Evolutionary conservation across 192 early-diverging fungal genomes (phyloP).

Genomic region (Piromyces sp.): DNA sequence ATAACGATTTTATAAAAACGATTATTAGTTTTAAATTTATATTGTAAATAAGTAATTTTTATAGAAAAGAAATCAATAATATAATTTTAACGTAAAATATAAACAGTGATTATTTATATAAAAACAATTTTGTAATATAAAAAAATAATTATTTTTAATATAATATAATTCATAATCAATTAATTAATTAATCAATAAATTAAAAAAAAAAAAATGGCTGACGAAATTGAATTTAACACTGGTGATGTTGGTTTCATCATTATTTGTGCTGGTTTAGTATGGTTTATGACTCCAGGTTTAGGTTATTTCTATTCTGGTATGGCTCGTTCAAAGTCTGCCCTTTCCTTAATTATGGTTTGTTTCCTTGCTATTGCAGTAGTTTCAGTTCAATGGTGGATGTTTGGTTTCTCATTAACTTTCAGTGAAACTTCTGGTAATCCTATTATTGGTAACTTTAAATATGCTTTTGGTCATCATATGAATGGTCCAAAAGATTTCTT

Average conservation of each 20-base stretch:
- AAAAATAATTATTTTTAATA: too few relatives aligned
- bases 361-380: constrained; percentile 71
- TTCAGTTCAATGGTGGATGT: constrained; percentile 44
- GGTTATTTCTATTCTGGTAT: constrained; percentile 94
- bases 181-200: too few relatives aligned
- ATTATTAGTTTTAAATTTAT: too few relatives aligned
- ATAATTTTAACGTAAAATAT: too few relatives aligned
- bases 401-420: constrained; percentile 53
- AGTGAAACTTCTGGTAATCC: constrained; percentile 38
- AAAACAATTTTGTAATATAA: too few relatives aligned
- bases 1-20: too few relatives aligned
- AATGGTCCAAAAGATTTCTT: constrained; percentile 19
- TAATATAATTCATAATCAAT: too few relatives aligned
- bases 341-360: constrained; percentile 73
- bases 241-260: not conserved
- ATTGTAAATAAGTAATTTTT: too few relatives aligned
- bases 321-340: constrained; percentile 77
- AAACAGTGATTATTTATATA: too few relatives aligned
- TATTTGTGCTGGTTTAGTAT: not conserved
- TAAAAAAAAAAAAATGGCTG: not conserved
- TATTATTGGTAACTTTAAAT: constrained; percentile 53
- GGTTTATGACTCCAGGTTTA: constrained; percentile 14
- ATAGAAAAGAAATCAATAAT: too few relatives aligned
- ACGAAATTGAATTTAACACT: not conserved
- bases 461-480: constrained; percentile 42